Evolutionary conservation across 345 rosid species (phyloP), one percentile per base, ranked within the genome.

Genomic region (Cardiospermum halicacabum): DNA sequence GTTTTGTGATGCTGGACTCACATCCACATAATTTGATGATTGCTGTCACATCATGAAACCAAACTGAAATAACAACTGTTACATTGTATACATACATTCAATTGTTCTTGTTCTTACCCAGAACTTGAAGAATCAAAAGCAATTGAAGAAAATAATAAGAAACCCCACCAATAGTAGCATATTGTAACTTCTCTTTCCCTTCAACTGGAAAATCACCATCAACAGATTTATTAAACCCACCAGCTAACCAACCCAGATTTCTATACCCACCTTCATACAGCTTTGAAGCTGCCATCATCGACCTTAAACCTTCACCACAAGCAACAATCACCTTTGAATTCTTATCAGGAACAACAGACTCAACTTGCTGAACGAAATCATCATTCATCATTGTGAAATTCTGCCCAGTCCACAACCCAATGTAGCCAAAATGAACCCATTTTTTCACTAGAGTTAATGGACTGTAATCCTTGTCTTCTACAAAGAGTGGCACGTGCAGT

Each of bases 371-470:
- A 48, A 75, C 31, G 66, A 90, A 90, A 47, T 85, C 74, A 47
- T 82, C 81, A 77, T 90, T 89, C 26, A 85, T 34, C 68, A 73
- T 84, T 1, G 97, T 88, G 68, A 88, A 88, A 66, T 77, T 75
- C 76, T 90, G 98, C 42, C 98, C 98, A 19, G 96, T 93, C 98
- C 98, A 90, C 48, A 88, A 69, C 40, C 97, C 97, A 65, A 93
- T 80, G 76, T 88, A 90, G 3, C 97, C 97, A 47, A 93, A 82
- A 75, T 88, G 97, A 43, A 93, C 88, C 97, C 97, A 93, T 66
- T 90, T 88, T 81, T 90, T 93, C 72, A 93, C 31, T 53, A 93
- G 81, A 43, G 98, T 90, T 22, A 93, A 19, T 21, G 79, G 89
- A 49, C 89, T 70, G 7, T 71, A 84, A 56, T 90, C 97, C 65